Conservation (phyloP, 495 filamentous ascomycete genomes). For the Tuber borchii region DNA sequence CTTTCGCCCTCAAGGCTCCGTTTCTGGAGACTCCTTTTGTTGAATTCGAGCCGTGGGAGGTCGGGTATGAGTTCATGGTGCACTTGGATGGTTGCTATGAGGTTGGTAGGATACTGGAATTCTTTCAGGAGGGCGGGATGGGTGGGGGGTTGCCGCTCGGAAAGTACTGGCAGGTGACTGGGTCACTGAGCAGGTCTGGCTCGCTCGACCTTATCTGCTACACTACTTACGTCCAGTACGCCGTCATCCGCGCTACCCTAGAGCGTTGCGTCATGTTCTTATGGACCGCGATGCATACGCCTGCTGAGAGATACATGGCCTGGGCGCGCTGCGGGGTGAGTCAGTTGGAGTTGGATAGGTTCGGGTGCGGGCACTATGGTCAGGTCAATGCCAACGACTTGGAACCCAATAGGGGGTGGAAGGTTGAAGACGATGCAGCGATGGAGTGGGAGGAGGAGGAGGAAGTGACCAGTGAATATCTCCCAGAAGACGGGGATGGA, state of each 20-base stretch:
- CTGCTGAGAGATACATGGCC: neutral
- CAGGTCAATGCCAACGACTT: neutral
- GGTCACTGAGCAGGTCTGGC: neutral
- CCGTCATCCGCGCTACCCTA: neutral
- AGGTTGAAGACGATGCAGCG: neutral
- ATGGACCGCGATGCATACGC: neutral
- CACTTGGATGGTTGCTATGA: neutral
- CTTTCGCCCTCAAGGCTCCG: neutral
- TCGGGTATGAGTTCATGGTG: neutral
- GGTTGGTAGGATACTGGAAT: neutral
- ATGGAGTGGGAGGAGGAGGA: constrained; percentile 1
- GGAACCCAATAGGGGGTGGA: neutral
- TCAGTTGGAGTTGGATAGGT: neutral
- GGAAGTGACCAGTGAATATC: neutral
- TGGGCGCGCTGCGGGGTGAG: neutral
- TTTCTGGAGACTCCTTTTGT: neutral
- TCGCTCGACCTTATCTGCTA: neutral
- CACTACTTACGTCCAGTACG: neutral
- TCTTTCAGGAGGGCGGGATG: neutral
- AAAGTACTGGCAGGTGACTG: neutral
- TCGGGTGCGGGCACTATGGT: neutral
- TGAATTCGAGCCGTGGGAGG: neutral
- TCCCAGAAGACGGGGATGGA: neutral
- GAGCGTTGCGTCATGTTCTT: neutral
- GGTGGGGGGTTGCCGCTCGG: neutral